Conservation (phyloP, 495 filamentous ascomycete genomes). For the Schizothecium vesticola region DNA sequence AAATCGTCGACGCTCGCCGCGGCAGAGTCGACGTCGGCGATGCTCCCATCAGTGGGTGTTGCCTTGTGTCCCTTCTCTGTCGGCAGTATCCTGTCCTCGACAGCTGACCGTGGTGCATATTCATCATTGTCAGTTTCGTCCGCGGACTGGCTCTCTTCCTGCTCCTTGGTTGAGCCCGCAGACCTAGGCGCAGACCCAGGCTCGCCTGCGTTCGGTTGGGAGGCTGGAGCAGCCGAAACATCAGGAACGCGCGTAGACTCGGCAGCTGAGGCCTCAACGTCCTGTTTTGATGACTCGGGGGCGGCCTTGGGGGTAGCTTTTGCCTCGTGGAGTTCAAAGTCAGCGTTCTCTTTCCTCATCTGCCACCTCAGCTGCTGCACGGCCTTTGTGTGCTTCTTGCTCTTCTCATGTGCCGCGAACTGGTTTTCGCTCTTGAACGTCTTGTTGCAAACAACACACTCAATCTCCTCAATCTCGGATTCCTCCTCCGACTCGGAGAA, state of each 20-base stretch:
- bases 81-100: constrained; percentile 34
- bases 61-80: background rate
- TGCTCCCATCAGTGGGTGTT: background rate
- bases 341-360: constrained; percentile 73
- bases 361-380: constrained; percentile 71
- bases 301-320: background rate
- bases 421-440: constrained; percentile 91
- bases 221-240: background rate
- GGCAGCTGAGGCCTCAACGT: background rate
- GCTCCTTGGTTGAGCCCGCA: constrained; percentile 4
- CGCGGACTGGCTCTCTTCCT: background rate
- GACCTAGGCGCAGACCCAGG: background rate
- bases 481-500: constrained; percentile 49
- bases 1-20: constrained; percentile 16
- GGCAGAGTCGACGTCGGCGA: constrained; percentile 5
- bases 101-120: constrained; percentile 38
- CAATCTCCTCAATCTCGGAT: constrained; percentile 60
- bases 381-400: constrained; percentile 89
- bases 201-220: background rate
- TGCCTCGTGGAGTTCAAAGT: constrained; percentile 47
- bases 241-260: background rate
- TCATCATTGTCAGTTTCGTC: constrained; percentile 32
- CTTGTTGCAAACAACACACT: constrained; percentile 90
- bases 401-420: constrained; percentile 88
- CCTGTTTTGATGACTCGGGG: constrained; percentile 18